phyloP scores from a whole-genome alignment of 1,284 basidiomycete genomes.

The Ganoderma multipileum region DNA sequence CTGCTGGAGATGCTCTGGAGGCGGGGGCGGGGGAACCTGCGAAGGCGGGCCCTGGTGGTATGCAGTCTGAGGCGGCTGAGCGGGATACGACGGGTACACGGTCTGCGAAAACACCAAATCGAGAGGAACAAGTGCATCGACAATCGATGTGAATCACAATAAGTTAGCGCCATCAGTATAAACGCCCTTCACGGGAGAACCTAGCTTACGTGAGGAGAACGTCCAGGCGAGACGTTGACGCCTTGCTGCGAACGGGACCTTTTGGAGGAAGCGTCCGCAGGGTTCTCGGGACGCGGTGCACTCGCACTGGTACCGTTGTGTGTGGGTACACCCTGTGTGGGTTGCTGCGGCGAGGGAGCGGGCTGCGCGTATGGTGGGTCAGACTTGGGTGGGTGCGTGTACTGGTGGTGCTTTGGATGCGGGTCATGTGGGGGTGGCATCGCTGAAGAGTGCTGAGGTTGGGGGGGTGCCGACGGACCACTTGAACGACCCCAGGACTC shows the following conservation, averaged over 20 bases:
- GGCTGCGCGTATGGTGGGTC: slow-evolving; percentile 31
- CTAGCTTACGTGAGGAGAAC: slow-evolving; percentile 46
- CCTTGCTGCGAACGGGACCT: slow-evolving; percentile 39
- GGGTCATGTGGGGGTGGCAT: slow-evolving; percentile 27
- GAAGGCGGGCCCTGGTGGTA: slow-evolving; percentile 35
- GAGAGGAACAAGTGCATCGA: slow-evolving; percentile 27
- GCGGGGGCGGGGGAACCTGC: slow-evolving; percentile 32
- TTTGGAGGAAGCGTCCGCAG: slow-evolving; percentile 36
- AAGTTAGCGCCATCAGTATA: slow-evolving; percentile 33
- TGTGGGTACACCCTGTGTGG: slow-evolving; percentile 16
- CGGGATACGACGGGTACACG: slow-evolving; percentile 38
- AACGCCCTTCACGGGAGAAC: slow-evolving; percentile 36
- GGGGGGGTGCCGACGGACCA: slow-evolving; percentile 21
- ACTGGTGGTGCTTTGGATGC: slow-evolving; percentile 22
- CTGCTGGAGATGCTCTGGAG: slow-evolving; percentile 38
- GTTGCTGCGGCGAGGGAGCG: slow-evolving; percentile 17
- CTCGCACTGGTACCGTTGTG: slow-evolving; percentile 27
- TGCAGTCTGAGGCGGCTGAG: slow-evolving; percentile 37
- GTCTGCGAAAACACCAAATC: slow-evolving; percentile 32
- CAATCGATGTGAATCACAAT: slow-evolving; percentile 31
- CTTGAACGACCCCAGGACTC: slow-evolving; percentile 34
- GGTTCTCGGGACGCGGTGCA: slow-evolving; percentile 26
- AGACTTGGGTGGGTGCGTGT: slow-evolving; percentile 26
- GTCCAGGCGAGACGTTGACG: slow-evolving; percentile 42
- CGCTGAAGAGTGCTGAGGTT: slow-evolving; percentile 27